phyloP scores from a whole-genome alignment of 331 rosid genomes.

The Telfairia occidentalis region DNA sequence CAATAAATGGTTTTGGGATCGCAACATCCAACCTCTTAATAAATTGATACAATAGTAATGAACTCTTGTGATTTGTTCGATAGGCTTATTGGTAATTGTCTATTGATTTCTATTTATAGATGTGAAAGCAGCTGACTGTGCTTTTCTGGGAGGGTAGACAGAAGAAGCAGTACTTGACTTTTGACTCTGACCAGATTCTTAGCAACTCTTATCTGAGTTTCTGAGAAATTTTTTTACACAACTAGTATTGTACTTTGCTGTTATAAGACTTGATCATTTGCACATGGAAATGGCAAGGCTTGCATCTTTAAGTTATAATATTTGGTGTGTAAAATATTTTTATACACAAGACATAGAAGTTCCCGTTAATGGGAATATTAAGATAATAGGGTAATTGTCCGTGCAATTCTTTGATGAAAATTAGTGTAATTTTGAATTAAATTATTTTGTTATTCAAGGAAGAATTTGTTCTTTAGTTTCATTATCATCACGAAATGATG shows the following conservation, averaged over 20 bases:
- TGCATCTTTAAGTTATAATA: background rate
- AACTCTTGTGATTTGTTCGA: background rate
- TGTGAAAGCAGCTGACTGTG: background rate
- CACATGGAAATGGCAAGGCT: background rate
- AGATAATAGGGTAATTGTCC: background rate
- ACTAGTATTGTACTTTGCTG: constrained; percentile 3
- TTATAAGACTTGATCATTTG: background rate
- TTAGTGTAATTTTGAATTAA: background rate
- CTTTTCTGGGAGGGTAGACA: background rate
- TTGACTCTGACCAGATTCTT: background rate
- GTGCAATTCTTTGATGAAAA: constrained; percentile 2
- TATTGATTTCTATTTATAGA: background rate
- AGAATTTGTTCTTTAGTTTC: background rate
- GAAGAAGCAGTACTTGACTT: background rate
- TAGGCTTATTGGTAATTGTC: background rate
- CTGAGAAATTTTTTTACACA: background rate
- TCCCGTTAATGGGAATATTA: background rate
- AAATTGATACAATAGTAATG: background rate
- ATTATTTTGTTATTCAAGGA: background rate
- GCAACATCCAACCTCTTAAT: background rate
- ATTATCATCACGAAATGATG: background rate
- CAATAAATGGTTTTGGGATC: background rate
- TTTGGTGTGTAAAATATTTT: background rate
- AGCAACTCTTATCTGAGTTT: background rate
- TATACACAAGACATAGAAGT: background rate